A percentile compares a stretch with the other conserved stretches of the same genome.
These are phyloP conservation scores for Musa acuminata DNA, from an alignment of 176 grass and related monocot species.

Conservation along the genomic window DNA sequence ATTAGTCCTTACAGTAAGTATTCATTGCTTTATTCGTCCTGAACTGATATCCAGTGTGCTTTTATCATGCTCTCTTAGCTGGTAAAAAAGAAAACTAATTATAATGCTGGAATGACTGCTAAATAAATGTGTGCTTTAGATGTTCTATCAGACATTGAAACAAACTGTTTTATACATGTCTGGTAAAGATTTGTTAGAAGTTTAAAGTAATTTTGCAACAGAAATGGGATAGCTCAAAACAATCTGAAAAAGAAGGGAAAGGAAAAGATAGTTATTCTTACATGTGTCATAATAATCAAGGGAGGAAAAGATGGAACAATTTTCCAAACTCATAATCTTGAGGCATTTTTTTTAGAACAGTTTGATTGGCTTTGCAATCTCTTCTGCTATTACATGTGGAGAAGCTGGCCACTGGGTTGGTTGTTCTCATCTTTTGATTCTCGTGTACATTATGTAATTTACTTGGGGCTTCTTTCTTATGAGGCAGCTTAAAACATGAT, in stretches of 20 bases:
- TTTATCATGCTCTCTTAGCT: neutral
- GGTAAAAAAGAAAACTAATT: neutral
- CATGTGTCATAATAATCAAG: neutral
- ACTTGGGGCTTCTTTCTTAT: neutral
- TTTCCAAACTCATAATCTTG: too few relatives aligned
- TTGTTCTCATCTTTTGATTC: neutral
- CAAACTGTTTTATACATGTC: neutral
- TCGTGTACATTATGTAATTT: neutral
- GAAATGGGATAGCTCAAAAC: neutral
- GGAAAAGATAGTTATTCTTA: neutral
- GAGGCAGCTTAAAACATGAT: neutral
- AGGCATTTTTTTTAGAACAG: neutral
- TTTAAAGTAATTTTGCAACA: neutral
- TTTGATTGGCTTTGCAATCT: neutral
- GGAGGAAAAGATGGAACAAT: too few relatives aligned
- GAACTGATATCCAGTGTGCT: too few relatives aligned
- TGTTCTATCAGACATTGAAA: neutral
- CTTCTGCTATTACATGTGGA: neutral
- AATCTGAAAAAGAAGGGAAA: neutral
- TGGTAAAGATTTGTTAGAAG: neutral
- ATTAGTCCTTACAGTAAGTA: constrained; percentile 25
- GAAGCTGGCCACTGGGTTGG: neutral
- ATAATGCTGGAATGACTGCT: neutral
- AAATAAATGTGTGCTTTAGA: neutral
- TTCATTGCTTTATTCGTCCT: neutral